These are phyloP conservation scores for Neurospora sp. DNA, from an alignment of 495 filamentous ascomycete species.

Conservation along the genomic window DNA sequence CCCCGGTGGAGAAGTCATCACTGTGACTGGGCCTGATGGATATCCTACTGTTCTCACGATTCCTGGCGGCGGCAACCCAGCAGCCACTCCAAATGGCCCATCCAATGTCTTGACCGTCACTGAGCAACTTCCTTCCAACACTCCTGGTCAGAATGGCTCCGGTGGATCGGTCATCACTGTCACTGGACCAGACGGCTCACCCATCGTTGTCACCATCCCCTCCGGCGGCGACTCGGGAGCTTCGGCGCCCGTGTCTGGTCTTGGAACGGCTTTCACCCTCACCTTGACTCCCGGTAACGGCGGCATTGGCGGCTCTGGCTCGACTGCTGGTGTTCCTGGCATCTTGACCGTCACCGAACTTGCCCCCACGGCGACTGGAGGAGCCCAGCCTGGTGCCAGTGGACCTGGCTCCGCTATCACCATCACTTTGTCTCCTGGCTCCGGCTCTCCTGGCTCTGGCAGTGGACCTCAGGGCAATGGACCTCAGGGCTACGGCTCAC, in stretches of 20 bases:
- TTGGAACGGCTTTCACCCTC: neutral
- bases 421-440: neutral
- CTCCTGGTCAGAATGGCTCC: neutral
- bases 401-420: neutral
- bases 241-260: neutral
- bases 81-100: neutral
- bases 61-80: neutral
- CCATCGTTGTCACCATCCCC: neutral
- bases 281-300: neutral
- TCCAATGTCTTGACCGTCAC: constrained; percentile 3
- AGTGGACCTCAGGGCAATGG: neutral
- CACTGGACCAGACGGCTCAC: neutral
- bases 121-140: neutral
- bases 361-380: neutral
- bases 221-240: neutral
- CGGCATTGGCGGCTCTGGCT: neutral
- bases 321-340: neutral
- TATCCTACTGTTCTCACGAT: constrained; percentile 6
- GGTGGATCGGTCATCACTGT: neutral
- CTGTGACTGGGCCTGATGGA: neutral
- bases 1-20: neutral
- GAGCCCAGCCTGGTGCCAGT: neutral
- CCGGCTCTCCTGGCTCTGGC: neutral
- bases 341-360: neutral
- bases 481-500: neutral